A percentile compares a stretch with the other conserved stretches of the same genome.
Conservation (phyloP, 176 grass and related monocot species). For the Aegilops speltoides region DNA sequence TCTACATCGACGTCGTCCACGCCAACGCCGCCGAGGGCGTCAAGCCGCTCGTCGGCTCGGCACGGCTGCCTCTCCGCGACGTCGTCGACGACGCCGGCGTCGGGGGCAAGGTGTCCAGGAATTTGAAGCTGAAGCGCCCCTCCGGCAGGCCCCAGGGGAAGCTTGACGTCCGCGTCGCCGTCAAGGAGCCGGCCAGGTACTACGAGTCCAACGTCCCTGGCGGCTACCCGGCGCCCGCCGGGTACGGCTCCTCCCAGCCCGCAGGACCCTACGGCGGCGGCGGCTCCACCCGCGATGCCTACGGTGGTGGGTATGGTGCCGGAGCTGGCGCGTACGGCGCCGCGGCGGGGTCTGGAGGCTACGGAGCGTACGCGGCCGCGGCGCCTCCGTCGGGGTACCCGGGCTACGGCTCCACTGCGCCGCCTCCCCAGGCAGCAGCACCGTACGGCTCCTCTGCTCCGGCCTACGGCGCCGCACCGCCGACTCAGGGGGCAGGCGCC, state of each 20-base stretch:
- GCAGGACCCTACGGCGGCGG: neutral
- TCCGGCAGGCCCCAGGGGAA: constrained; percentile 66
- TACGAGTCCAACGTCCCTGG: constrained; percentile 7
- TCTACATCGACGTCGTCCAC: constrained; percentile 76
- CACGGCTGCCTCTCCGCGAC: constrained; percentile 57
- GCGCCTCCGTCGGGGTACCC: no score
- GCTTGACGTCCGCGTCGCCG: constrained; percentile 51
- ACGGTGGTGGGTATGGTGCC: constrained; percentile 20
- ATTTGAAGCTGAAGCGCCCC: constrained; percentile 56
- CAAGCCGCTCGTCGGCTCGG: constrained; percentile 74
- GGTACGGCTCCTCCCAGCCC: constrained; percentile 27
- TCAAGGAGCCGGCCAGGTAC: constrained; percentile 49
- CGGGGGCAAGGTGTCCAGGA: constrained; percentile 27
- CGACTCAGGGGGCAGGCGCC: neutral
- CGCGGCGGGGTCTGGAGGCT: neutral
- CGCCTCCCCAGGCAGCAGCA: neutral
- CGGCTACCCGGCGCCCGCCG: neutral
- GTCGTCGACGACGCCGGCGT: constrained; percentile 60
- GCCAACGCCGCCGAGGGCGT: constrained; percentile 50
- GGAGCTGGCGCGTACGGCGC: constrained; percentile 16
- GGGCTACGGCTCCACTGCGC: neutral
- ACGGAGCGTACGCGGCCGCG: neutral
- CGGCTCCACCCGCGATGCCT: neutral
- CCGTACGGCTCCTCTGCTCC: neutral
- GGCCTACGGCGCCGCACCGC: neutral